Percentiles rank a stretch among this genome's conserved stretches.
These are phyloP conservation scores for Metarhizium anisopliae DNA, from an alignment of 2,329 filamentous ascomycete genomes.

Conservation along the genomic window DNA sequence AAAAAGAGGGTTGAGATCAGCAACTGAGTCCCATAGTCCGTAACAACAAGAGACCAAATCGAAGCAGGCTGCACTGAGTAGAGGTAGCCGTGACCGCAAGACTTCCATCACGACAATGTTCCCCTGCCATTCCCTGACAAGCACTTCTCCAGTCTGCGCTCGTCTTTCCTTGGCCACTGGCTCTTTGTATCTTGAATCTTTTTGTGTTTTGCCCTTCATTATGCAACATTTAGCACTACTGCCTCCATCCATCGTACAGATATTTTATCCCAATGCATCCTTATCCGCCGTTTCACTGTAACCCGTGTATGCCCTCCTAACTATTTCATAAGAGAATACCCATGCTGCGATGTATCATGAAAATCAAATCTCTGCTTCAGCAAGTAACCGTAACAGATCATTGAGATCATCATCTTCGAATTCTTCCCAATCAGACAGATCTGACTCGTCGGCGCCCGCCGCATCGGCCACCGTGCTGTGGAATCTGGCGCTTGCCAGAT, in stretches of 20 bases:
- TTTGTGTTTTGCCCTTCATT: slow-evolving; percentile 1
- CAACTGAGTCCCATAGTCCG: slow-evolving; percentile 12
- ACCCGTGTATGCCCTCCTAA: slow-evolving; percentile 1
- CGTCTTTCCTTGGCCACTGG: not conserved
- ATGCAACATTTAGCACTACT: not conserved
- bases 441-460: not conserved
- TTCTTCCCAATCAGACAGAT: slow-evolving; percentile 16
- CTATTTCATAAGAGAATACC: not conserved
- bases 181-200: not conserved
- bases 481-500: slow-evolving; percentile 10
- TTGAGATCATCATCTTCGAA: slow-evolving; percentile 20
- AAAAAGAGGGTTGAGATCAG: slow-evolving; percentile 5
- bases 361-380: slow-evolving; percentile 11
- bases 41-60: slow-evolving; percentile 2
- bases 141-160: not conserved
- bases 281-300: not conserved
- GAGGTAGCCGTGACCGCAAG: slow-evolving; percentile 1
- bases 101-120: not conserved
- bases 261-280: slow-evolving; percentile 1
- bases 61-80: slow-evolving; percentile 9
- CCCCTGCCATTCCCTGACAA: not conserved
- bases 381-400: slow-evolving; percentile 16
- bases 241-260: slow-evolving; percentile 2
- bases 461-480: slow-evolving; percentile 2
- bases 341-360: not conserved